phyloP scores from a whole-genome alignment of 306 rosid species.

The Ceratonia siliqua region DNA sequence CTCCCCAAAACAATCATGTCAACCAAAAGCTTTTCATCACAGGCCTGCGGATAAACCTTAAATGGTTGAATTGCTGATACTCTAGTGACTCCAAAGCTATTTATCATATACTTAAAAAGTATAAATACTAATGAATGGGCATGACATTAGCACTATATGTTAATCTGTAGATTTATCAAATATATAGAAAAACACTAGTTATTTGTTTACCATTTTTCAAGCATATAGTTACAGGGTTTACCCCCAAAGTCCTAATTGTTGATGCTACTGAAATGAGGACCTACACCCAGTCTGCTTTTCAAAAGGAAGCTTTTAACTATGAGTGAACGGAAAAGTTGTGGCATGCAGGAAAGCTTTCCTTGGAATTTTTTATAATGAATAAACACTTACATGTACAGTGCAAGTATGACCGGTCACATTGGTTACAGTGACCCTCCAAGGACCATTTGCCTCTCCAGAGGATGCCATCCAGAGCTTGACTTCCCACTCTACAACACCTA shows the following conservation, averaged over 20 bases:
- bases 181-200: constrained; percentile 12
- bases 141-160: background rate
- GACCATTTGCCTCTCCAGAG: constrained; percentile 76
- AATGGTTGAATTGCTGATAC: background rate
- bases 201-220: background rate
- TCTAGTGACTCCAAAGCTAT: background rate
- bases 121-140: background rate
- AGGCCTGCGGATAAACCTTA: background rate
- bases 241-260: background rate
- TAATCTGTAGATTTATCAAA: constrained; percentile 3
- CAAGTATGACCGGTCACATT: constrained; percentile 98
- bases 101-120: background rate
- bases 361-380: constrained; percentile 24
- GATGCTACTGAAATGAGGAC: background rate
- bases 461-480: constrained; percentile 91
- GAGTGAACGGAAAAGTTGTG: background rate
- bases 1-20: background rate
- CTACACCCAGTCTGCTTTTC: constrained; percentile 19
- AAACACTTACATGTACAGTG: constrained; percentile 80
- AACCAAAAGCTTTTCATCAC: background rate
- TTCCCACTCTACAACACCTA: constrained; percentile 98
- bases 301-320: constrained; percentile 19
- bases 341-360: constrained; percentile 28
- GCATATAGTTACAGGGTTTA: constrained; percentile 14
- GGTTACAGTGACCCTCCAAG: constrained; percentile 94